A percentile compares a stretch with the other conserved stretches of the same genome.
Conservation (phyloP, 768 basidiomycete genomes). For the Kwoniella newhampshirensis region DNA sequence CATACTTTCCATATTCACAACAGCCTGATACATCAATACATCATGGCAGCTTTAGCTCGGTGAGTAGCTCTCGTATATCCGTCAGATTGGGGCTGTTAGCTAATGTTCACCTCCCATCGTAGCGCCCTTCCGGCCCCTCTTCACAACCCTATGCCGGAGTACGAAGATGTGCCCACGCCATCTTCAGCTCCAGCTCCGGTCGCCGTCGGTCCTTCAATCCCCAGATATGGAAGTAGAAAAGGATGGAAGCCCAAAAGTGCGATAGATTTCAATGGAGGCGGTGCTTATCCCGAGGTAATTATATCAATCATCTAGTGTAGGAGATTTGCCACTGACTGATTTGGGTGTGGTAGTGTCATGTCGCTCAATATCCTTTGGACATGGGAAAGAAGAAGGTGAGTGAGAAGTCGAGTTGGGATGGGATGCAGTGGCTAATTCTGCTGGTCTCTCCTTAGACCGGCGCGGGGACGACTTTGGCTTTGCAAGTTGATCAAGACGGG, state of each 20-base stretch:
- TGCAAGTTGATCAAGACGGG: constrained; percentile 95
- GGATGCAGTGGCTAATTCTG: neutral
- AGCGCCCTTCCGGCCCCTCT: constrained; percentile 51
- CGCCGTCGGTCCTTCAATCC: constrained; percentile 57
- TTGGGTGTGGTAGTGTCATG: constrained; percentile 78
- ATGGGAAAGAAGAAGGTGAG: constrained; percentile 92
- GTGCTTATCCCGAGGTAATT: constrained; percentile 52
- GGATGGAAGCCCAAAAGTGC: constrained; percentile 82
- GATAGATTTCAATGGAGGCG: constrained; percentile 72
- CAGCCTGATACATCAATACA: constrained; percentile 17
- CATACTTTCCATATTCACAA: neutral
- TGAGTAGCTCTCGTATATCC: constrained; percentile 53
- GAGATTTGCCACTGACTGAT: constrained; percentile 42
- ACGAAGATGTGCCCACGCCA: constrained; percentile 30
- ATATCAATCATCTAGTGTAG: neutral
- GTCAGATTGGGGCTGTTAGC: neutral
- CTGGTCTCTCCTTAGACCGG: constrained; percentile 62
- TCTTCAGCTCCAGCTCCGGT: constrained; percentile 10
- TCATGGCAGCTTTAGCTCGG: constrained; percentile 73
- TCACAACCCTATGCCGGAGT: constrained; percentile 37
- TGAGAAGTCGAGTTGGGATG: constrained; percentile 62
- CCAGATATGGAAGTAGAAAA: constrained; percentile 79
- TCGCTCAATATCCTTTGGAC: constrained; percentile 94
- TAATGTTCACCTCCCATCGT: neutral
- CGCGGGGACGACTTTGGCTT: constrained; percentile 88